Base-by-base conservation (phyloP, 164 flowering plant species). In the Taxillus chinensis region DNA sequence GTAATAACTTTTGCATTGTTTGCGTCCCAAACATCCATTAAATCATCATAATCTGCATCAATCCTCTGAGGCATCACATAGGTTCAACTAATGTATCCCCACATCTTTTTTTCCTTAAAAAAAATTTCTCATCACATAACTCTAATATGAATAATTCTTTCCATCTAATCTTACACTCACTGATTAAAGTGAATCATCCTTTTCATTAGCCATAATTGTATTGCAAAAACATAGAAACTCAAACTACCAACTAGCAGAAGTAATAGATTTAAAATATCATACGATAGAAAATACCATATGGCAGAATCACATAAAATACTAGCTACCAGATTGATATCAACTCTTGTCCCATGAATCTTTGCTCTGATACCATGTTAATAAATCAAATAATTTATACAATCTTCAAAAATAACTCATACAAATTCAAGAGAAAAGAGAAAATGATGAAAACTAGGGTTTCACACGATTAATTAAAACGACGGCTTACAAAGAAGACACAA, bases 91-190 rank as follows among this genome's bases (percentile, higher is more conserved):
- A 53, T 13, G 12, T 53, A 53, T 5, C 55, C 13, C 13, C 55
- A 53, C 55, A 53, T 14, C 5, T 12, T 5, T 5, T 53, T n/a
- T 53, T 14, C 55, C 55, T 53, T 53, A 5, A 5, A 53, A 17
- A 12, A 53, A 53, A 53, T 53, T 53, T 53, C 27, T 53, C 55
- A 53, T 53, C 55, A 5, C 55, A 53, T 12, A 53, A 53, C 55
- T 53, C 55, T 12, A 53, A 53, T 53, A 53, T 17, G 55, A 53
- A 53, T 53, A 53, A 53, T 53, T 53, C 5, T 53, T 53, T 53
- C 55, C 55, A 12, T 53, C 13, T 53, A 53, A 17, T 17, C 55
- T n/a, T n/a, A n/a, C n/a, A n/a, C n/a, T n/a, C n/a, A n/a, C n/a
- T n/a, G n/a, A n/a, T n/a, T n/a, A n/a, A 53, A 53, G 55, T 5